Evolutionary conservation across 768 basidiomycete species (phyloP), one percentile per base, ranked within the genome.

Genomic region (Suillus cothurnatus): DNA sequence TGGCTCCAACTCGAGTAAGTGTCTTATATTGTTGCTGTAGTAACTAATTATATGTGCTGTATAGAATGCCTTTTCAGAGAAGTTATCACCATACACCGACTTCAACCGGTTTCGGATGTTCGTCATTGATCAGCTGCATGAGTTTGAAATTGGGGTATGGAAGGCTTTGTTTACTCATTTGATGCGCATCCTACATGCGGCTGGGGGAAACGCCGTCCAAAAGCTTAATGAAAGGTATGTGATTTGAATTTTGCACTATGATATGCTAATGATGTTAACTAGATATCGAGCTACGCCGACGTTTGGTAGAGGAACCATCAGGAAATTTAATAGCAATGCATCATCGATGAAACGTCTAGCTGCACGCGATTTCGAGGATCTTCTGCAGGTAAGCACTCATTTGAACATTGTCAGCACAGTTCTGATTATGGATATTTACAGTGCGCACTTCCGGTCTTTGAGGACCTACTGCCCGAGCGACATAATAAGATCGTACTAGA

Each of bases 331-430:
- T 8, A 61, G 68, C 21, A 76, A 80, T 71, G 74, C 69, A 1
- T 72, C 77, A 4, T 75, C 70, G 31, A 69, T 81, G 68, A 74
- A 76, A 50, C 70, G 72, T 59, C 61, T 79, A 4, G 78, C 78
- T 31, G 79, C 77, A 1, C 68, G 72, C 12, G 76, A 81, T 58
- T 80, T 71, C 64, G 77, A 80, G 58, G 80, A 80, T 61, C 67
- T 79, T 15, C 63, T 80, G 0, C 79, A 79, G 68, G 61, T 61
- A 61, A 23, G 38, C 9, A 11, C 12, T 47, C 0, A 9, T 36
- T 61, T 5, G 4, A 4, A 47, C 6, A 0, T 47, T n/a, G n/a
- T 23, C 9, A 12, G 7, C 5, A 0, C 1, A 5, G 3, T 47
- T 9, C 12, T 23, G 8, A 47, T 47, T n/a, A 47, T 23, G 3